phyloP scores from a whole-genome alignment of 2,329 filamentous ascomycete species.

The Hypoxylon rubiginosum region DNA sequence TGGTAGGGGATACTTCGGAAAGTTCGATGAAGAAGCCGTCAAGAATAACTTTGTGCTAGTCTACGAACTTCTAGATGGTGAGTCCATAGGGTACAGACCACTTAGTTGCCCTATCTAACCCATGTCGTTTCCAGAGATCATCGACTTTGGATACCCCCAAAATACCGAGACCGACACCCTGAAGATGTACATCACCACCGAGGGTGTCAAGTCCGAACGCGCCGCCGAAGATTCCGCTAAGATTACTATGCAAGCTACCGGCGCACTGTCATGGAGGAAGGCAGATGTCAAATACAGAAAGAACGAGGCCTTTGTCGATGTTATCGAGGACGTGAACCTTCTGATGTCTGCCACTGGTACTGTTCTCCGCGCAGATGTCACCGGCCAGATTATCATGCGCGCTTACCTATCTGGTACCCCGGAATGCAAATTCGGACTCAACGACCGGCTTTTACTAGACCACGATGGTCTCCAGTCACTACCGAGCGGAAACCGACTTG shows the following conservation, averaged over 20 bases:
- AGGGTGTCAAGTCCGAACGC: conserved; percentile 93
- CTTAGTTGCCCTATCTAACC: conserved; percentile 26
- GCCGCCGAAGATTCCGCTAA: conserved; percentile 92
- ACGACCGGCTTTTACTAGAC: conserved; percentile 94
- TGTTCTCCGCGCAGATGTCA: conserved; percentile 94
- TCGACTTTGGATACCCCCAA: conserved; percentile 98
- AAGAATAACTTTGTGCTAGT: conserved; percentile 99
- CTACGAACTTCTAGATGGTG: conserved; percentile 95
- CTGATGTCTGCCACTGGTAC: conserved; percentile 99
- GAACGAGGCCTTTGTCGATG: conserved; percentile 99
- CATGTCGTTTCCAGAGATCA: conserved; percentile 76
- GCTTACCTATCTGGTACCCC: conserved; percentile 96
- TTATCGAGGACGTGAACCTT: conserved; percentile 98
- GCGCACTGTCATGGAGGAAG: conserved; percentile 95
- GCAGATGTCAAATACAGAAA: conserved; percentile 99
- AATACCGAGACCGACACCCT: conserved; percentile 98
- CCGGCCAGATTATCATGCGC: conserved; percentile 98
- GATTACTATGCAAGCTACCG: conserved; percentile 99
- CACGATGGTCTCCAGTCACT: conserved; percentile 74
- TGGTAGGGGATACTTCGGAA: conserved; percentile 96
- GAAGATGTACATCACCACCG: conserved; percentile 99
- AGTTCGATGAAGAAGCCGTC: conserved; percentile 98
- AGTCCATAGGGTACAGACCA: conserved; percentile 36
- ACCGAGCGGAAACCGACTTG: conserved; percentile 81
- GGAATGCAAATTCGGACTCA: conserved; percentile 98